Conservation (phyloP, 116 monocot species). For the Posidonia oceanica region DNA sequence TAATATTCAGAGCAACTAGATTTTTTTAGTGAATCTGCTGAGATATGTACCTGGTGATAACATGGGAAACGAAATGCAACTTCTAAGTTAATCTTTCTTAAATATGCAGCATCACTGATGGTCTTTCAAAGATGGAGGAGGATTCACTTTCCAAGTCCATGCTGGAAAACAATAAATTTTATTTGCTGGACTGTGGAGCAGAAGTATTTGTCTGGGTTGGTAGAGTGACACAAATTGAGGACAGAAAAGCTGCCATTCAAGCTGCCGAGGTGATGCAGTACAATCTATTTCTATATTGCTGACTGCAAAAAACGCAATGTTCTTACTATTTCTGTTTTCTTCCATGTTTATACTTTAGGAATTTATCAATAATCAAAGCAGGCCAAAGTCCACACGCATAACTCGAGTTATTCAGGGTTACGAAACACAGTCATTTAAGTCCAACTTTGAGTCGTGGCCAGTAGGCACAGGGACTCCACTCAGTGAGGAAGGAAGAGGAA, state of each 20-base stretch:
- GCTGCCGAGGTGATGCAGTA: constrained; percentile 58
- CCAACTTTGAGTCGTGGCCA: constrained; percentile 91
- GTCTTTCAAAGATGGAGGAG: constrained; percentile 59
- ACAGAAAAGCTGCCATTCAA: constrained; percentile 77
- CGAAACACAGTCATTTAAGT: constrained; percentile 88
- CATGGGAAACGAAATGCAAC: no score
- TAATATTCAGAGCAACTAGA: no score
- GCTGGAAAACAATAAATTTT: constrained; percentile 87
- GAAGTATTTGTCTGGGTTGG: constrained; percentile 96
- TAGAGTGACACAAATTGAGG: constrained; percentile 83
- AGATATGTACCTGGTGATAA: no score
- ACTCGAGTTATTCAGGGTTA: constrained; percentile 91
- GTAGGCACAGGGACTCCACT: constrained; percentile 27
- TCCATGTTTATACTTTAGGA: constrained; percentile 25
- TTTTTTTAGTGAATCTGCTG: no score
- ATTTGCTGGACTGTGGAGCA: constrained; percentile 83
- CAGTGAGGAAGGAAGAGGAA: constrained; percentile 88
- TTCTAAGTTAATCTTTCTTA: neutral
- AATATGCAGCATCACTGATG: constrained; percentile 60
- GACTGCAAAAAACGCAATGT: neutral
- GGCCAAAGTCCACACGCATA: constrained; percentile 60
- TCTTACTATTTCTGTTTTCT: neutral
- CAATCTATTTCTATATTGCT: neutral
- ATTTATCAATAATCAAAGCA: constrained; percentile 51
- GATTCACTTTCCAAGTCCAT: constrained; percentile 50